A percentile compares a stretch with the other conserved stretches of the same genome.
These are phyloP conservation scores for Talaromyces sp. DNA, from an alignment of 2,329 filamentous ascomycete genomes.

Conservation along the genomic window DNA sequence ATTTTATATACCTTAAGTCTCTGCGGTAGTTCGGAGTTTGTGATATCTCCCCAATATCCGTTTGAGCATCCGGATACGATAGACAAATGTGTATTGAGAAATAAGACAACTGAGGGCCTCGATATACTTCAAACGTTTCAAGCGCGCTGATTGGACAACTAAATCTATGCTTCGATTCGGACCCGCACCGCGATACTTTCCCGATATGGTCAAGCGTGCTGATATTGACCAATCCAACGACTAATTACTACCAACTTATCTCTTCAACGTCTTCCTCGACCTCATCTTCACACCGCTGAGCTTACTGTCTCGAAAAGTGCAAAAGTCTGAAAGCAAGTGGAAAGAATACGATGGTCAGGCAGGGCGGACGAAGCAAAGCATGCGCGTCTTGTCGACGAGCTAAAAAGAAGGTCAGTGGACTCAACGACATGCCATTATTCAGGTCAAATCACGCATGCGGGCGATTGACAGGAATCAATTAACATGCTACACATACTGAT, in stretches of 20 bases:
- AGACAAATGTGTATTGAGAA: neutral
- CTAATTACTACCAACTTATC: neutral
- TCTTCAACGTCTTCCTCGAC: neutral
- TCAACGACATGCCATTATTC: neutral
- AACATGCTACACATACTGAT: neutral
- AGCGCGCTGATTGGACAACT: neutral
- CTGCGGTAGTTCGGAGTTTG: neutral
- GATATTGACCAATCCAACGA: neutral
- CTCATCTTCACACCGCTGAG: neutral
- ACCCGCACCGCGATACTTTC: neutral
- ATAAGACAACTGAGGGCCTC: neutral
- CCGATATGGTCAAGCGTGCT: neutral
- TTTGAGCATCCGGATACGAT: neutral
- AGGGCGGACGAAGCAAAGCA: slow-evolving; percentile 13
- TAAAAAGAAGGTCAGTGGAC: slow-evolving; percentile 14
- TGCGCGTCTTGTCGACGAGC: slow-evolving; percentile 6
- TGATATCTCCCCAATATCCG: slow-evolving; percentile 3
- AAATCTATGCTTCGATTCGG: no score
- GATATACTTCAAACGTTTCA: neutral
- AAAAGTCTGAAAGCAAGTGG: neutral
- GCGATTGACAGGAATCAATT: neutral
- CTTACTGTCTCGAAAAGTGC: neutral
- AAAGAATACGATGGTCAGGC: slow-evolving; percentile 7
- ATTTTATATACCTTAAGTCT: neutral
- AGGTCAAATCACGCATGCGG: neutral